Conservation (phyloP, 2,329 filamentous ascomycete species). For the Cladophialophora yegresii region DNA sequence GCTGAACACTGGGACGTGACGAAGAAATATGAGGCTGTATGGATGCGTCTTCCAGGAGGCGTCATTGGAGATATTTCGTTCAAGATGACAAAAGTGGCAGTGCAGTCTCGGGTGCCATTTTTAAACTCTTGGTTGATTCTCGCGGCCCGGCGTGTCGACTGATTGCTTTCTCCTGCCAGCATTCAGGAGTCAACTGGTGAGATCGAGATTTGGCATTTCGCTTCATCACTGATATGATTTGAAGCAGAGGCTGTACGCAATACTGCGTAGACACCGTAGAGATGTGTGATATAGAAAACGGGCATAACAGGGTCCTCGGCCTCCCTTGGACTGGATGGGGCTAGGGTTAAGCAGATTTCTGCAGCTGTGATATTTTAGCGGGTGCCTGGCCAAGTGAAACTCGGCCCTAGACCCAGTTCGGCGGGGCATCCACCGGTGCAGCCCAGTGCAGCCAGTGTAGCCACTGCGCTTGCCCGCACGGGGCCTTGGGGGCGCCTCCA, state of each 20-base stretch:
- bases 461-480: conserved; percentile 12
- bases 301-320: neutral
- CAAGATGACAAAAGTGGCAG: conserved; percentile 14
- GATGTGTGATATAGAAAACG: neutral
- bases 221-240: neutral
- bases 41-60: neutral
- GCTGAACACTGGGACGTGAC: neutral
- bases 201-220: neutral
- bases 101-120: conserved; percentile 20
- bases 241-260: neutral
- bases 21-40: neutral
- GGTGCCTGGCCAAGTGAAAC: conserved; percentile 8
- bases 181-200: conserved; percentile 3
- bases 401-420: conserved; percentile 4
- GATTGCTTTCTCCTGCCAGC: conserved; percentile 3
- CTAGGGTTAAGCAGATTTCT: neutral
- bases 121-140: conserved; percentile 14
- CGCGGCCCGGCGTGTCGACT: conserved; percentile 2
- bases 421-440: conserved; percentile 1
- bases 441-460: neutral
- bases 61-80: neutral
- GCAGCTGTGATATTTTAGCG: conserved; percentile 23
- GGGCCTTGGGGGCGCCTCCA: conserved; percentile 6
- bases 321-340: too few relatives aligned
- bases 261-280: neutral